A percentile compares a stretch with the other conserved stretches of the same genome.
Conservation (phyloP, 257 asterid species). For the Capsicum baccatum region DNA sequence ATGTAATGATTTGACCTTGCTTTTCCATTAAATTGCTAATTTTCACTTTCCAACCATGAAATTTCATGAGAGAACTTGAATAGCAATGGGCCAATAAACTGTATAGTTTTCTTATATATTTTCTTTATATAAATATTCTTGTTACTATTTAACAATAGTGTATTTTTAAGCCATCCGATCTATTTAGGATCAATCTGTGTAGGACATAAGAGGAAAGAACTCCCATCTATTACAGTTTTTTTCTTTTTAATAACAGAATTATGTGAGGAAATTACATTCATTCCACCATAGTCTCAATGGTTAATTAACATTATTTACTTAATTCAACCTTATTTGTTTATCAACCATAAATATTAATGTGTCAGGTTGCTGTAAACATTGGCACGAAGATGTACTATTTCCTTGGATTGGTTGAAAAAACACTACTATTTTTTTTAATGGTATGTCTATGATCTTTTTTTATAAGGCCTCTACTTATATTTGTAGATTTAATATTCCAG, state of each 20-base stretch:
- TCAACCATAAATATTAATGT: too few relatives aligned
- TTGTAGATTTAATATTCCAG: background rate
- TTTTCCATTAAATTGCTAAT: background rate
- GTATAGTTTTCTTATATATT: too few relatives aligned
- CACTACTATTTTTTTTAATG: background rate
- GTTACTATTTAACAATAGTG: background rate
- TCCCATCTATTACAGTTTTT: too few relatives aligned
- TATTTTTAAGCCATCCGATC: too few relatives aligned
- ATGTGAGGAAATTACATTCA: too few relatives aligned
- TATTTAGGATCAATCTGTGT: too few relatives aligned
- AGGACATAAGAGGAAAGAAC: too few relatives aligned
- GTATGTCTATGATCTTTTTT: background rate
- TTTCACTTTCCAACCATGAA: background rate
- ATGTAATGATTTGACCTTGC: conserved; percentile 19
- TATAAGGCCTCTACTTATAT: background rate
- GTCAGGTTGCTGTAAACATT: too few relatives aligned
- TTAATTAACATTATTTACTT: background rate
- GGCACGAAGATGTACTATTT: too few relatives aligned
- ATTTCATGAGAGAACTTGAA: background rate
- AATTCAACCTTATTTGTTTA: background rate
- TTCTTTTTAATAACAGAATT: too few relatives aligned
- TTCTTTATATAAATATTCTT: background rate
- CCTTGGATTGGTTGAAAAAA: too few relatives aligned
- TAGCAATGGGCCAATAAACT: background rate
- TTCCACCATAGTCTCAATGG: too few relatives aligned